Evolutionary conservation across 2,329 filamentous ascomycete species (phyloP), one percentile per base, ranked within the genome.

Genomic region (Fonsecaea pedrosoi): DNA sequence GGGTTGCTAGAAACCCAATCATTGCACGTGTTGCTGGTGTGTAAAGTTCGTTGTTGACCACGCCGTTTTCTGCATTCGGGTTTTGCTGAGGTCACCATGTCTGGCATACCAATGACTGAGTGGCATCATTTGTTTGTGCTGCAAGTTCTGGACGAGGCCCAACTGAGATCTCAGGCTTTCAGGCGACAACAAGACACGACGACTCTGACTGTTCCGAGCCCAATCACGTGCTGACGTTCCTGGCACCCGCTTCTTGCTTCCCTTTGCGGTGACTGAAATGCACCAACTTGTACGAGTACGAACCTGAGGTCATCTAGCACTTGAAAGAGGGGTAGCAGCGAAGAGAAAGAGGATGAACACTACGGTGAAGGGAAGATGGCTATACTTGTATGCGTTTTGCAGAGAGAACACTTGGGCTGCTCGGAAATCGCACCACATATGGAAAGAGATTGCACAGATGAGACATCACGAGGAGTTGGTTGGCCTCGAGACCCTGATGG

Each of bases 381-480:
- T 25, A 1, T 50, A 7, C 10, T 25, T 50, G 25, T 50, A 50
- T 50, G 45, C 25, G 45, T 50, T n/a, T 50, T 12, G 3, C 45
- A 4, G 18, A 12, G n/a, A 21, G 45, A 50, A 50, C 2, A 8
- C 45, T 25, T 25, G 25, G 18, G 15, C 9, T 12, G 7, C 45
- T 50, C 45, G 45, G 5, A 50, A 50, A 25, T 50, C 45, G 45
- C 45, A 50, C 45, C 45, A 25, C 45, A 50, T 50, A 50, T 9
- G 18, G 45, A 10, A 25, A 13, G 4, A 21, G 30, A 9, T 25
- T 50, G 4, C 21, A 8, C 18, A 50, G 45, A 25, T 21, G 45
- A 21, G 18, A 50, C 45, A 50, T 25, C 25, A 42, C 35, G 35
- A 37, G 35, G 35, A 10, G 18, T 25, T 13, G 9, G 45, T 50